Evolutionary conservation across 148 eudicot genomes (phyloP).

Genomic region (Dysphania ambrosioides): DNA sequence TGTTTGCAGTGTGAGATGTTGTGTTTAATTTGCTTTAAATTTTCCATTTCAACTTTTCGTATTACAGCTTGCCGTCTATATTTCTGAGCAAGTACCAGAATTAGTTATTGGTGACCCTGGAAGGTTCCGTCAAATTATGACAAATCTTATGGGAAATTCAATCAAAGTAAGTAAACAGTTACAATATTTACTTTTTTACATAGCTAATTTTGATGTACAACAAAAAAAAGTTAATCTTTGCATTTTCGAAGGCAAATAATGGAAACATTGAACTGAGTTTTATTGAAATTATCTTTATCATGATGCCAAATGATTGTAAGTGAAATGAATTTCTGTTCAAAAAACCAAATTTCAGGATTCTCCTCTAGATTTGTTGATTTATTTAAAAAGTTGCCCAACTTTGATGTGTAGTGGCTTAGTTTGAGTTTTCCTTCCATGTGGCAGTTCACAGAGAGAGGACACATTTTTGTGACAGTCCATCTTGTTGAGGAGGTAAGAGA

Average conservation of each 20-base stretch:
- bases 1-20: neutral
- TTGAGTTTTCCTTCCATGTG: constrained; percentile 26
- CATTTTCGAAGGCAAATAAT: neutral
- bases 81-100: constrained; percentile 78
- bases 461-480: constrained; percentile 81
- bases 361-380: neutral
- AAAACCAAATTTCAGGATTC: neutral
- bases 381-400: neutral
- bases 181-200: too few species aligned
- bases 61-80: constrained; percentile 74
- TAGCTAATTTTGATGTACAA: too few species aligned
- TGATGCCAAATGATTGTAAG: neutral
- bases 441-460: constrained; percentile 94
- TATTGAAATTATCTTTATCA: neutral
- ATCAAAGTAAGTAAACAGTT: constrained; percentile 66
- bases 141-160: constrained; percentile 93
- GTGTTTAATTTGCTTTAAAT: neutral
- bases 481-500: constrained; percentile 78
- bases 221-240: neutral
- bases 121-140: constrained; percentile 89
- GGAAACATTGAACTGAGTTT: neutral
- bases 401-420: neutral
- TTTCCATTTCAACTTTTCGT: constrained; percentile 9
- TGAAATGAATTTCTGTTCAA: neutral
- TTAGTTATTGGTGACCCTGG: constrained; percentile 90